Base-by-base conservation (phyloP, 192 early-diverging fungal genomes). In the Backusella macrospora region DNA sequence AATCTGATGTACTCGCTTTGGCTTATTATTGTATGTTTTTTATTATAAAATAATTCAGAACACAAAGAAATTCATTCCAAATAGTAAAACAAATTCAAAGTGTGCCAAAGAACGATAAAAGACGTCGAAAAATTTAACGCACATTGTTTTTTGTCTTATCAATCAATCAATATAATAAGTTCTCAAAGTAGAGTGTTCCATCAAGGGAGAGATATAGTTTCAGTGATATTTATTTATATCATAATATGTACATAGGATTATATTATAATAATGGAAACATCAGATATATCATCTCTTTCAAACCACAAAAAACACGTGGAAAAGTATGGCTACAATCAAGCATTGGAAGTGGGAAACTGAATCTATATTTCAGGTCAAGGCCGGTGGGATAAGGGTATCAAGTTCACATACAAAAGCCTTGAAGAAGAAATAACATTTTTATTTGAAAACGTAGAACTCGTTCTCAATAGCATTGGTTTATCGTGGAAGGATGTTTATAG, bases 361-460 rank as follows among this genome's bases (percentile, higher is more conserved):
- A 68, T 68, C 44, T 44, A 68, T 46, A 68, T 68, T 5, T 68
- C 67, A 6, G 67, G 67, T 12, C 67, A 68, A 68, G 67, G 67
- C 21, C 44, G 67, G 47, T 68, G 67, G 45, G 42, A 47, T 18
- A 68, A 68, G 5, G 44, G 47, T 15, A 47, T 68, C 42, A 44
- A 68, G 10, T 68, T 68, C 29, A 68, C 44, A 46, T 68, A 68
- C 65, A 46, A 68, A 7, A 47, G 26, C 6, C 21, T 68, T 6
- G 67, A 68, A 26, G 23, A 68, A 47, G 67, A 68, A 2, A 68
- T 68, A 1, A 29, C 29, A 29, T 26, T 29, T 13, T 23, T 44
- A 15, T 68, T 68, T 47, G 45, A 68, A 12, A 68, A 68, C 3
- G 67, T 68, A 6, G 26, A 68, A 13, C 67, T 47, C 26, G 42